Percentiles rank a stretch among this genome's conserved stretches.
Evolutionary conservation across 257 asterid genomes (phyloP).

Genomic region (Solanum verrucosum): DNA sequence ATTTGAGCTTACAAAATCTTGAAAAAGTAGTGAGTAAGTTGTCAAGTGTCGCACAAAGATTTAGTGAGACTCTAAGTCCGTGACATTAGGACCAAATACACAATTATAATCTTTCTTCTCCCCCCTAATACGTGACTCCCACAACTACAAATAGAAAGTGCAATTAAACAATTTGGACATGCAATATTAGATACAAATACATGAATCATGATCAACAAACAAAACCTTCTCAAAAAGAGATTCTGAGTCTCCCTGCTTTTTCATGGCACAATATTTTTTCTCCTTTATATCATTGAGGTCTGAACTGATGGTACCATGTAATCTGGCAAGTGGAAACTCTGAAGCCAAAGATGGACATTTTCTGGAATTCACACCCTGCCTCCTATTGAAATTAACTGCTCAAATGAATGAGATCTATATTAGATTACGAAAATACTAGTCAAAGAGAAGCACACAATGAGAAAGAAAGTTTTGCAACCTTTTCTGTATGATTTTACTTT

Average conservation of each 20-base stretch:
- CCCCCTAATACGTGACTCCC: constrained; percentile 52
- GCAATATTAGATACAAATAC: background rate
- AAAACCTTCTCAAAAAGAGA: constrained; percentile 68
- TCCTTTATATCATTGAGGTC: constrained; percentile 63
- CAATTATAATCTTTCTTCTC: constrained; percentile 24
- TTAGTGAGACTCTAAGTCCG: too few species aligned
- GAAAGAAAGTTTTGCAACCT: constrained; percentile 26
- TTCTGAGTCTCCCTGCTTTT: constrained; percentile 20
- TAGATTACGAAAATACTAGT: background rate
- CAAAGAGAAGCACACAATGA: background rate
- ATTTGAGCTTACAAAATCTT: too few species aligned
- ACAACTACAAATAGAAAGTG: constrained; percentile 45
- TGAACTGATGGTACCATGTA: constrained; percentile 41
- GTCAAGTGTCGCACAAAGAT: too few species aligned
- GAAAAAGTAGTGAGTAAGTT: too few species aligned
- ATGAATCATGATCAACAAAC: background rate
- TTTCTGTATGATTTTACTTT: constrained; percentile 62
- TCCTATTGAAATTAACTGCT: constrained; percentile 52
- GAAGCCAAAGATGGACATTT: constrained; percentile 21
- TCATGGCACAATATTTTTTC: constrained; percentile 17
- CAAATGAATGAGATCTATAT: background rate
- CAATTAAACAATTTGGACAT: background rate
- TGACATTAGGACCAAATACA: constrained; percentile 1
- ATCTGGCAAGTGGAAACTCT: constrained; percentile 72
- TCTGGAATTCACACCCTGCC: constrained; percentile 25